Evolutionary conservation across 139 green algal genomes (phyloP).

Genomic region (Raphidocelis subcapitata): DNA sequence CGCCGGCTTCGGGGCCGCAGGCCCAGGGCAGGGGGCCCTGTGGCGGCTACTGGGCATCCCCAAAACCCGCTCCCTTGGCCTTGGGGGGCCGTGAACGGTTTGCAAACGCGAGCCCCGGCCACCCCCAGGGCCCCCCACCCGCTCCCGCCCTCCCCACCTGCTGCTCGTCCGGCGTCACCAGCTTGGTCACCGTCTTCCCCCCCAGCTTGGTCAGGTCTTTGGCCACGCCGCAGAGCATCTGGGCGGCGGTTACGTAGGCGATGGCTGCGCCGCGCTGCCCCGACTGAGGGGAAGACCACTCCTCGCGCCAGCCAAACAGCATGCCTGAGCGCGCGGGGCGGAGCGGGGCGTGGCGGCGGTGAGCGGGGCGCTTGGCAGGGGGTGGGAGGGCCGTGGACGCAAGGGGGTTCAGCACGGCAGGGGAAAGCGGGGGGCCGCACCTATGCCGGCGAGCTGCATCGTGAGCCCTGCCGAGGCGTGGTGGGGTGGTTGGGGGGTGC

Average conservation of each 20-base stretch:
- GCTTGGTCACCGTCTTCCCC: slow-evolving; percentile 82
- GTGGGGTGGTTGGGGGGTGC: too few species aligned
- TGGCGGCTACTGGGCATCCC: too few species aligned
- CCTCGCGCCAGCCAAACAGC: slow-evolving; percentile 77
- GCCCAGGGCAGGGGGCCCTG: too few species aligned
- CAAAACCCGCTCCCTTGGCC: too few species aligned
- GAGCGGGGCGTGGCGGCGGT: too few species aligned
- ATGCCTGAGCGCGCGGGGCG: slow-evolving; percentile 29
- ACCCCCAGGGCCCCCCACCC: background rate
- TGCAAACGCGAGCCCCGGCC: too few species aligned
- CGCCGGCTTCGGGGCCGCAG: too few species aligned
- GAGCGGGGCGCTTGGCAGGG: too few species aligned
- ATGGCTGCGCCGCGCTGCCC: slow-evolving; percentile 25
- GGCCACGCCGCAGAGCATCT: slow-evolving; percentile 79
- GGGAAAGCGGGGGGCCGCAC: too few species aligned
- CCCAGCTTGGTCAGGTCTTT: slow-evolving; percentile 92
- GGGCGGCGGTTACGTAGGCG: slow-evolving; percentile 27
- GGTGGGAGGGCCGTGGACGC: too few species aligned
- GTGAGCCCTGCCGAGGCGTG: slow-evolving; percentile 29
- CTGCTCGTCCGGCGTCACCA: slow-evolving; percentile 85
- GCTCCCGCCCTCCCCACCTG: slow-evolving; percentile 20
- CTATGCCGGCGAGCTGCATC: slow-evolving; percentile 65
- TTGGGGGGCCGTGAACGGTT: too few species aligned
- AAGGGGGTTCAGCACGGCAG: too few species aligned
- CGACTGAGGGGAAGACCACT: slow-evolving; percentile 26